A percentile compares a stretch with the other conserved stretches of the same genome.
Evolutionary conservation across 306 rosid genomes (phyloP).

Genomic region (Phaseolus lunatus): DNA sequence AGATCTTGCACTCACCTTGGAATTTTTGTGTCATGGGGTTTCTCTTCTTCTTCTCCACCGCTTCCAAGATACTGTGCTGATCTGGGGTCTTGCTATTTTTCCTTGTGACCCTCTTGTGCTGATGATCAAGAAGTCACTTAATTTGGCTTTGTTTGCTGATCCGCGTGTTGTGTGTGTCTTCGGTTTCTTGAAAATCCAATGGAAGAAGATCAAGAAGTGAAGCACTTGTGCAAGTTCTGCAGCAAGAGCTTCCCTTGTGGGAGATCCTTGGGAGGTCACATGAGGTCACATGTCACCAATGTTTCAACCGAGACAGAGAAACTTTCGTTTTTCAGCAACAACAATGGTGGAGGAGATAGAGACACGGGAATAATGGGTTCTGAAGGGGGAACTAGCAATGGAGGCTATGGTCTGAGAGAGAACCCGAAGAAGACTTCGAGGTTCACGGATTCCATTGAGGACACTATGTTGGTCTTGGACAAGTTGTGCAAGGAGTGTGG

Average conservation of each 20-base stretch:
- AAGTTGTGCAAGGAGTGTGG: constrained; percentile 89
- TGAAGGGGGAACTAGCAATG: constrained; percentile 48
- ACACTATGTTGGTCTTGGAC: constrained; percentile 46
- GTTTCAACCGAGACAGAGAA: constrained; percentile 51
- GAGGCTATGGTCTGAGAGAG: constrained; percentile 76
- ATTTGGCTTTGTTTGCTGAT: constrained; percentile 42
- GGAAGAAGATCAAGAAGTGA: constrained; percentile 64
- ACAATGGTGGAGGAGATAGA: constrained; percentile 47
- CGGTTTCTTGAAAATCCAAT: constrained; percentile 42
- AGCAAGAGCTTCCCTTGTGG: constrained; percentile 83
- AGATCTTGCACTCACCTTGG: constrained; percentile 65
- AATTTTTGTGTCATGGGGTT: constrained; percentile 3
- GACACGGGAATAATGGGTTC: constrained; percentile 18
- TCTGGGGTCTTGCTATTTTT: constrained; percentile 47
- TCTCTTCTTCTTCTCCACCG: neutral
- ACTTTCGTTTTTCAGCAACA: constrained; percentile 33
- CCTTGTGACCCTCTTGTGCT: neutral
- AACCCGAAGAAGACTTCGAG: constrained; percentile 84
- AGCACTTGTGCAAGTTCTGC: constrained; percentile 84
- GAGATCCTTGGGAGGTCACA: constrained; percentile 94
- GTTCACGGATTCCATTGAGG: constrained; percentile 58
- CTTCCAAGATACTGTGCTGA: constrained; percentile 48
- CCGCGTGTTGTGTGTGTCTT: neutral
- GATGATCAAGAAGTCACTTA: constrained; percentile 39
- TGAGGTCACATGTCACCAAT: constrained; percentile 83